Conservation (phyloP, 139 green algal species). For the Yamagishiella unicocca region DNA sequence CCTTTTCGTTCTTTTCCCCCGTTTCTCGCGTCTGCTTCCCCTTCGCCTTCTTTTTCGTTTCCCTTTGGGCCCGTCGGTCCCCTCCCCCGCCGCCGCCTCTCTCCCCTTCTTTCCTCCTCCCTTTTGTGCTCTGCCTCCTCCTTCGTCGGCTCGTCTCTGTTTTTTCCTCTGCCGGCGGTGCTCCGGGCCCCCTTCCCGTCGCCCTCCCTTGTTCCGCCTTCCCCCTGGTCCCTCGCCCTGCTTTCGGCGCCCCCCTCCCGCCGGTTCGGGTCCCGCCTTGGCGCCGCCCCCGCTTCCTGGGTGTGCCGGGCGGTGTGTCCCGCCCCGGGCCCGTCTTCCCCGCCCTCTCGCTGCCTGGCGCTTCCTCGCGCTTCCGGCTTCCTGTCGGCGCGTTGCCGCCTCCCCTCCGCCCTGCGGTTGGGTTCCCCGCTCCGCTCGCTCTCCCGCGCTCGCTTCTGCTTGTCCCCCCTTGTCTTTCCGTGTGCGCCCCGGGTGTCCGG, state of each 20-base stretch:
- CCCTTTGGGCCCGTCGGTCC: too few species aligned
- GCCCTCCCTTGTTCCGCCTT: background rate
- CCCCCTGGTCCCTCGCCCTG: background rate
- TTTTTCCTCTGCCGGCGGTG: too few species aligned
- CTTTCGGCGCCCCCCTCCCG: background rate
- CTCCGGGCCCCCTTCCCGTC: background rate
- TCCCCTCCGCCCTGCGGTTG: background rate
- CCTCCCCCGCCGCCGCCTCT: background rate
- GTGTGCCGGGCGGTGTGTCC: background rate
- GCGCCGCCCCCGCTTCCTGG: background rate
- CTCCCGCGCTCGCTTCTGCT: background rate
- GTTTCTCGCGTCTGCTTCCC: background rate
- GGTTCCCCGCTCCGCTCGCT: background rate
- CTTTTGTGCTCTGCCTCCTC: too few species aligned
- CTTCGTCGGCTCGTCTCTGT: too few species aligned
- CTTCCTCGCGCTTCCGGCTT: background rate
- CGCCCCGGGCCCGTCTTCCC: background rate
- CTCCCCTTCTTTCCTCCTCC: background rate
- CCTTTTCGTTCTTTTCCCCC: background rate
- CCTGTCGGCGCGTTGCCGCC: background rate
- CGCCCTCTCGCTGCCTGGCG: background rate
- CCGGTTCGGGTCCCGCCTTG: background rate
- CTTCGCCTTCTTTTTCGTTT: background rate
- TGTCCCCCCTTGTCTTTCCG: background rate
- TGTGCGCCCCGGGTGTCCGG: background rate